Evolutionary conservation across 1,139 yeast genomes (phyloP), one percentile per base, ranked within the genome.

Genomic region (Kodamaea anthophila): DNA sequence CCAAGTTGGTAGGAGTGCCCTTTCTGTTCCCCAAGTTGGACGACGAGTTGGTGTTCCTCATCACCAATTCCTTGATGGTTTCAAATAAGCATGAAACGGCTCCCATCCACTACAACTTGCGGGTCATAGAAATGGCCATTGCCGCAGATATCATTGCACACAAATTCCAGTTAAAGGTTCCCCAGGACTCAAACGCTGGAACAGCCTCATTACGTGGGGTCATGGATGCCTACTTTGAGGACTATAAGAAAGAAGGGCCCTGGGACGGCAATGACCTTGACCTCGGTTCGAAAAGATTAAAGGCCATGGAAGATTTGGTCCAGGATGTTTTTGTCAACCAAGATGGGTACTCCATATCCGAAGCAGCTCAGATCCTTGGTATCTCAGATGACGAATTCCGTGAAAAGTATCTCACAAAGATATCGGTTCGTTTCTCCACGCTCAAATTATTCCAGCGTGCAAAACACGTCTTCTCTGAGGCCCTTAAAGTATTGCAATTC

Each of bases 41-140:
- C 14, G 27, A 24, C 12, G 27, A 24, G 10, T 18, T 24, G n/a
- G 27, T 24, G 15, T 24, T 24, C 21, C 27, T 24, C 27, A 24
- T 24, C 27, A 24, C 27, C 21, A 24, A 24, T 21, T 16, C 21
- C 18, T 18, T 24, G 6, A 24, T 24, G 27, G n/a, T 11, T 4
- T 11, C 27, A 12, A 24, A 24, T 21, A 24, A 24, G 27, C 27
- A 24, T 12, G 27, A 24, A n/a, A 24, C 27, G 3, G 27, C 27
- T 7, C 27, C 27, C 9, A 24, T 24, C 9, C 21, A 24, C 21
- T 24, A 24, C 21, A 24, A 24, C 16, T 24, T 24, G 27, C 9
- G 27, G 6, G 27, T 24, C n/a, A 15, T 24, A n/a, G 27, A 24
- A 18, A 24, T 24, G 27, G 27, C 27, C 21, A 18, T 24, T 5